Evolutionary conservation across 169 alveolate species (phyloP), one percentile per base, ranked within the genome.

Genomic region (Eimeria maxima): DNA sequence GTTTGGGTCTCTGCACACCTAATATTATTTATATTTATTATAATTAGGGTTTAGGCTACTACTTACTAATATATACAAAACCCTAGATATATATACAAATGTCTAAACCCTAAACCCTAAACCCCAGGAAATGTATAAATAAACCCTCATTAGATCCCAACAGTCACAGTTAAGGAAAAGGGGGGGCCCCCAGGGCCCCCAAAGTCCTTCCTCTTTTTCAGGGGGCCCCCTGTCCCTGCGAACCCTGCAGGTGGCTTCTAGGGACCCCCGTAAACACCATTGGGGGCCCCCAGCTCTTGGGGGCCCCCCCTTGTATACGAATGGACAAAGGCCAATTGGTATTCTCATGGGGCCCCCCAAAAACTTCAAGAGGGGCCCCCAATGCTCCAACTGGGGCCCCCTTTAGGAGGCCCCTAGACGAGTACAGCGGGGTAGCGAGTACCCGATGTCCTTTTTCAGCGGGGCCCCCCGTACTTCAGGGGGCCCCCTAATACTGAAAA

Each of bases 381-480:
- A 96, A 95, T 91, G 60, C 84, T 93, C 93, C 6, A n/a, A n/a
- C n/a, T n/a, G 84, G 97, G 27, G 95, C 73, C 44, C 95, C 95
- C 78, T 55, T 53, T 76, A 83, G 96, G 45, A 94, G 96, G 22
- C 96, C 97, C 86, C 95, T 78, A 20, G 29, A 4, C 74, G 6
- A 16, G 74, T 65, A n/a, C 6, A 5, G 74, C 8, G 8, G n/a
- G 42, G 33, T n/a, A n/a, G n/a, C n/a, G n/a, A n/a, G n/a, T n/a
- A n/a, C n/a, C n/a, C n/a, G n/a, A n/a, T n/a, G n/a, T n/a, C n/a
- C n/a, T n/a, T n/a, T n/a, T n/a, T n/a, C n/a, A n/a, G n/a, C n/a
- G 33, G 74, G 74, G 74, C 74, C 74, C 74, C 33, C n/a, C n/a
- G 74, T n/a, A n/a, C 8, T 65, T 5, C 8, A n/a, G 74, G 33